Evolutionary conservation across 106 monocot species (phyloP), one percentile per base, ranked within the genome.

Genomic region (Apostasia ramifera): DNA sequence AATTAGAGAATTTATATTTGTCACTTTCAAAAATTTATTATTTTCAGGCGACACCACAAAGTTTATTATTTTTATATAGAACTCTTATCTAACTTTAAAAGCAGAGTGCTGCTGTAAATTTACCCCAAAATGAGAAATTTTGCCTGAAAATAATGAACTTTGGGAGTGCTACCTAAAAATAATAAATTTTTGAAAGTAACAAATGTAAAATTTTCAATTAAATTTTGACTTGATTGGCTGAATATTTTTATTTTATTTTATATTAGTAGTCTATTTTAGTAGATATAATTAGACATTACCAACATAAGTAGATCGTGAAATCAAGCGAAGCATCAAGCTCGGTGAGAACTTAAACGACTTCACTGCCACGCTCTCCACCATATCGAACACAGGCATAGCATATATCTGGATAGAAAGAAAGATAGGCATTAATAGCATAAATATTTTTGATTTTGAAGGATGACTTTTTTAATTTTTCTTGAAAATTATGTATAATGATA

Each of bases 311-410:
- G 66, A 63, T 4, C 88, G 75, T 1, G 73, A 59, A 44, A 84
- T 58, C 53, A 88, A 61, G 40, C 88, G 88, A 56, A 88, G 81
- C 3, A 47, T 37, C 0, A 76, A 1, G 6, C 84, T 47, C 0
- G 88, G 88, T 2, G 51, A 58, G 49, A 84, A 76, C 7, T 55
- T 52, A 4, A 88, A 52, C 46, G 79, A 76, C 73, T 88, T 88
- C 50, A 84, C 70, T 7, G 84, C 66, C 0, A 81, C 72, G 1
- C 78, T 81, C 54, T 84, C 88, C 1, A 88, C 78, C 88, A 88
- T 88, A 66, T 88, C 88, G 12, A 88, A 88, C 3, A 84, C 84
- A 1, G 84, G 78, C 81, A 84, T 84, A 6, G 84, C 84, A 54
- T 81, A 84, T 26, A 88, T 68, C 88, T 83, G 52, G 57, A 76